Base-by-base conservation (phyloP, 1,139 yeast species). In the Magnusiomyces magnusii region DNA sequence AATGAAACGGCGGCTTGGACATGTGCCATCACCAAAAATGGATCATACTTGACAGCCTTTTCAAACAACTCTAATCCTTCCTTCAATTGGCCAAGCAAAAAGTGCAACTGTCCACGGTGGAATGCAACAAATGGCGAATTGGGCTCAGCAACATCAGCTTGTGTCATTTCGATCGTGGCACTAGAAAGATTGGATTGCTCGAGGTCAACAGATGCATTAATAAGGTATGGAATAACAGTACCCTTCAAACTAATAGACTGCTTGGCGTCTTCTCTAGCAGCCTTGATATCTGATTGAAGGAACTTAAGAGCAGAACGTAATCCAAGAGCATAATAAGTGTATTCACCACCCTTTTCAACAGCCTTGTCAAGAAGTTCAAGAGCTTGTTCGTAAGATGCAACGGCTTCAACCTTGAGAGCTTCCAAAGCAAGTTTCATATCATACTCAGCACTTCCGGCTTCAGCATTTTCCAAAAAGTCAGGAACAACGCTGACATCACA, bases 1-100 rank as follows among this genome's bases (percentile, higher is more conserved):
- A n/a, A n/a, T n/a, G n/a, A n/a, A n/a, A n/a, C n/a, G n/a, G 97
- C 98, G 66, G 89, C 80, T 79, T 93, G 99, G 68, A 95, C 88
- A 75, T 86, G 87, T 56, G 97, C 86, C 70, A 85, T 88, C 61
- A 91, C 85, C 71, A 90, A 93, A 27, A 80, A 76, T 59, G 87
- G 86, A 75, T 90, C 89, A 68, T 82, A 78, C 64, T 81, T 82
- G 69, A 85, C 84, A 56, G 96, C 87, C 75, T 85, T 86, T 68
- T 82, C 82, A 72, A 91, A 95, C 73, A 88, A 84, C 56, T 75
- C 76, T 69, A 85, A 82, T 51, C 99, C 98, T 64, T 84, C 80
- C 53, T 76, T 76, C 69, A 87, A 83, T 66, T 90, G 88, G 64
- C 86, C 86, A 63, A 89, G 83, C 67, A 93, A 79, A 76, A 92